Evolutionary conservation across 192 early-diverging fungal species (phyloP).

Genomic region (Oehlia diaphana): DNA sequence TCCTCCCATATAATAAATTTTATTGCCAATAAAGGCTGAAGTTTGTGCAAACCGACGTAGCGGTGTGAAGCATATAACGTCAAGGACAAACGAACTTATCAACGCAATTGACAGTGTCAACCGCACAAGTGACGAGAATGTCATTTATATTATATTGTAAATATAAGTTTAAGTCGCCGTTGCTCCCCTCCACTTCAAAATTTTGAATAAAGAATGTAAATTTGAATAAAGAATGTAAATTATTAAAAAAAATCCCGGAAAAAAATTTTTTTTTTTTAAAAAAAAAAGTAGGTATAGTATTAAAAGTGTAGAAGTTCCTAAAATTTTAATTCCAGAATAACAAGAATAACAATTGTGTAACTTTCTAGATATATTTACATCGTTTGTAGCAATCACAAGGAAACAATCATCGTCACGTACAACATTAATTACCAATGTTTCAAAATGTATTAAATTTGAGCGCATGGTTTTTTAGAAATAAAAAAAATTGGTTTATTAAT

Average conservation of each 20-base stretch:
- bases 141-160: not conserved
- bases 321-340: not conserved
- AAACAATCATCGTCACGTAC: too few species aligned
- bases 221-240: not conserved
- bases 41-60: not conserved
- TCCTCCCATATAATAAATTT: not conserved
- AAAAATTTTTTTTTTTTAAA: not conserved
- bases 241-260: not conserved
- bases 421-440: too few species aligned
- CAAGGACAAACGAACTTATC: not conserved
- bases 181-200: not conserved
- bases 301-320: not conserved
- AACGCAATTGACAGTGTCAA: not conserved
- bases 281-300: not conserved
- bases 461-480: too few species aligned
- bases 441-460: too few species aligned
- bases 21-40: not conserved
- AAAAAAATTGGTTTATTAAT: too few species aligned
- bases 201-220: not conserved
- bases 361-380: too few species aligned
- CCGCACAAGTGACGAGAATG: not conserved
- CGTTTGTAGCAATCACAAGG: too few species aligned
- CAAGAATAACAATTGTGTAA: too few species aligned
- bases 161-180: not conserved
- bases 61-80: not conserved